Conservation (phyloP, 202 grass and related monocot genomes). For the Schoenoplectus triqueter region DNA sequence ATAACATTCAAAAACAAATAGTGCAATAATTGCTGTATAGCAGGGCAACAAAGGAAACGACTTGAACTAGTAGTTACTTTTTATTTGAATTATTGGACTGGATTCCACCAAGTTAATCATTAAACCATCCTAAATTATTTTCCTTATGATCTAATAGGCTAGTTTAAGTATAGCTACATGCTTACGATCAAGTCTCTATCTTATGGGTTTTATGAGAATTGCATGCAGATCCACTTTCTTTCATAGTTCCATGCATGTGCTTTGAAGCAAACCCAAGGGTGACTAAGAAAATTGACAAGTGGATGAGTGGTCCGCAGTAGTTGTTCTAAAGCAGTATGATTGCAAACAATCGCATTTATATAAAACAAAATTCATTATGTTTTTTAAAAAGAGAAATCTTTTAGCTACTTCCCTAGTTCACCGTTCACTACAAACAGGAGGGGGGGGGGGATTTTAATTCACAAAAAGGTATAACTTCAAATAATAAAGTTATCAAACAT, state of each 20-base stretch:
- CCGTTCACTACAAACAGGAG: background rate
- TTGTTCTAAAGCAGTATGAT: background rate
- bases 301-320: background rate
- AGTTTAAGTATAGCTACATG: slow-evolving; percentile 25
- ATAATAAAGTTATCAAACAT: background rate
- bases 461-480: background rate
- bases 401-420: background rate
- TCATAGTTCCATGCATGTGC: slow-evolving; percentile 6
- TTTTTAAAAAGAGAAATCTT: background rate
- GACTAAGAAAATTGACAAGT: background rate
- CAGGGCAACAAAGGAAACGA: background rate
- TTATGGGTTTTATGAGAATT: slow-evolving; percentile 17
- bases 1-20: background rate
- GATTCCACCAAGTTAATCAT: slow-evolving; percentile 31
- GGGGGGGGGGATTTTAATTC: background rate
- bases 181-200: background rate
- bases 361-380: background rate
- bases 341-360: background rate
- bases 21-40: background rate
- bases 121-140: slow-evolving; percentile 8
- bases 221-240: background rate
- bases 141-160: slow-evolving; percentile 33
- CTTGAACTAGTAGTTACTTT: slow-evolving; percentile 3
- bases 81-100: slow-evolving; percentile 31
- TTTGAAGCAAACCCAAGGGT: background rate